Evolutionary conservation across 1,139 yeast species (phyloP).

Genomic region (Yueomyces sp.): DNA sequence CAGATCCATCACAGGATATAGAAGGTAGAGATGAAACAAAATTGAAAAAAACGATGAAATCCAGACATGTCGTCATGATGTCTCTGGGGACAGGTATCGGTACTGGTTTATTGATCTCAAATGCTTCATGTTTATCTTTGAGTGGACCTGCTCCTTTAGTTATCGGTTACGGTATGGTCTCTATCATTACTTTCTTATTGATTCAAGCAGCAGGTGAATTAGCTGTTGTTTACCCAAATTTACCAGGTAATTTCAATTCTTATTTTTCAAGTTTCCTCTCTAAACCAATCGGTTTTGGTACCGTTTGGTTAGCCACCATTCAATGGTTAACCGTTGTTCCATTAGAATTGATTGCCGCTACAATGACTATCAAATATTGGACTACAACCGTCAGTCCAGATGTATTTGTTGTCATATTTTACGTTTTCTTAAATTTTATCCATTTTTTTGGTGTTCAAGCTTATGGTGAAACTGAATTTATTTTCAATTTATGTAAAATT

Average conservation of each 20-base stretch:
- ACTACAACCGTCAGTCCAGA: constrained; percentile 43
- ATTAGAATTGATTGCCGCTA: constrained; percentile 64
- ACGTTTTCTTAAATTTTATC: constrained; percentile 37
- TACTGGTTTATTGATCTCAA: constrained; percentile 63
- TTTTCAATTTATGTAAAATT: constrained; percentile 43
- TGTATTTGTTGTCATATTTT: constrained; percentile 53
- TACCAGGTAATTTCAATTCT: constrained; percentile 66
- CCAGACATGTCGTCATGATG: constrained; percentile 50
- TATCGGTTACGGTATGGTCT: constrained; percentile 54
- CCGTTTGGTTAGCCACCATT: constrained; percentile 67
- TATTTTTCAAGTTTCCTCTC: constrained; percentile 56
- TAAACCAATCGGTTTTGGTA: constrained; percentile 67
- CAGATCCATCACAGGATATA: constrained; percentile 5
- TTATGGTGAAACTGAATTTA: constrained; percentile 63
- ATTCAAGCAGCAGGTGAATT: constrained; percentile 76
- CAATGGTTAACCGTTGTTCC: constrained; percentile 76
- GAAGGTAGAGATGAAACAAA: constrained; percentile 6
- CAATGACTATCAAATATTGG: constrained; percentile 62
- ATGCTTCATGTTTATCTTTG: constrained; percentile 48
- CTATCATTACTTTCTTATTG: constrained; percentile 56
- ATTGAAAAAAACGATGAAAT: constrained; percentile 35
- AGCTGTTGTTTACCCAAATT: constrained; percentile 60
- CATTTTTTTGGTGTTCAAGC: constrained; percentile 57
- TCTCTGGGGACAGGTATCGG: constrained; percentile 80
- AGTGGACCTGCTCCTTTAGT: constrained; percentile 77